Evolutionary conservation across 345 rosid species (phyloP).

Genomic region (rapeseed (Brassica napus)): DNA sequence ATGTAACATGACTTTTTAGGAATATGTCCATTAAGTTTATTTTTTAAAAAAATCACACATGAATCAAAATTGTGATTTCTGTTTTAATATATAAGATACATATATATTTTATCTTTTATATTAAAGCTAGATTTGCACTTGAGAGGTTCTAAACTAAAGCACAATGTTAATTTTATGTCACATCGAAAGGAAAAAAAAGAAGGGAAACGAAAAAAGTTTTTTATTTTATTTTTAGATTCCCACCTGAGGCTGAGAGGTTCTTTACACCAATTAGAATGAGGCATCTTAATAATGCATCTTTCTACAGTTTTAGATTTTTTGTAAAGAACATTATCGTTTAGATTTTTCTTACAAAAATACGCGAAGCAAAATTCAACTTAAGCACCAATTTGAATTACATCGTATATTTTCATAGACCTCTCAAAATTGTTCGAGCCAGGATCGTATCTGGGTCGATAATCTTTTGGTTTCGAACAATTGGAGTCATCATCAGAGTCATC

Average conservation of each 20-base stretch:
- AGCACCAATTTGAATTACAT: not conserved
- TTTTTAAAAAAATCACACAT: no score
- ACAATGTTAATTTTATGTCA: constrained; percentile 3
- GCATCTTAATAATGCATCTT: not conserved
- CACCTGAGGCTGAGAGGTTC: constrained; percentile 22
- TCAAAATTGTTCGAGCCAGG: not conserved
- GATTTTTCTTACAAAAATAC: not conserved
- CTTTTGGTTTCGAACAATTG: not conserved
- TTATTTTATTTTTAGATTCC: not conserved
- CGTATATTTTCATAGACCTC: not conserved
- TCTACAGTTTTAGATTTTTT: constrained; percentile 4
- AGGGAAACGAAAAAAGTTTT: not conserved
- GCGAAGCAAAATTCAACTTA: not conserved
- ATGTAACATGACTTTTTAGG: no score
- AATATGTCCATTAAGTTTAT: no score
- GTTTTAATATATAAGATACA: no score
- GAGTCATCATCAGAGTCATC: not conserved
- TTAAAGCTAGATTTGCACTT: no score
- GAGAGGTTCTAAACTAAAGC: not conserved
- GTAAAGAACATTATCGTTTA: not conserved
- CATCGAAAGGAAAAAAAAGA: not conserved
- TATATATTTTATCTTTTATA: no score
- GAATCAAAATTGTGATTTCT: no score
- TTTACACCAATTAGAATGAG: constrained; percentile 11
- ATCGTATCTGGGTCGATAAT: not conserved